Evolutionary conservation across 202 grass and related monocot genomes (phyloP), one percentile per base, ranked within the genome.

Genomic region (Schoenoplectus triqueter): DNA sequence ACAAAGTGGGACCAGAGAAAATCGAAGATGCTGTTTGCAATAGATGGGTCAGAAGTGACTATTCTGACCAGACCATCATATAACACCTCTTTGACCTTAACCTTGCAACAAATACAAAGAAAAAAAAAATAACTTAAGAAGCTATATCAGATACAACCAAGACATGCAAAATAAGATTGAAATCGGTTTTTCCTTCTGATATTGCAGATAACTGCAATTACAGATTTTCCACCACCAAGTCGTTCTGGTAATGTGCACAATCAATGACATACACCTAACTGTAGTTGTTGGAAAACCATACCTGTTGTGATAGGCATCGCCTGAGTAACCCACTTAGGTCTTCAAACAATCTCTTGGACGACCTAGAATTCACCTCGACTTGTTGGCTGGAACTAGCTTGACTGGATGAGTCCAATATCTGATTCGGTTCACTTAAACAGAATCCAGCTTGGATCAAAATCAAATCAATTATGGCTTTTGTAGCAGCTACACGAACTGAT

Each of bases 351-450:
- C 77, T 64, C 67, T 87, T 83, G 57, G 84, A 76, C 85, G 84
- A 74, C 44, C 85, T 85, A 65, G 66, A 39, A 73, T 90, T 86
- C 80, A 85, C 79, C 63, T 93, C 92, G 75, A 85, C 89, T 84
- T 87, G 86, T 66, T 94, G 95, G 86, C 92, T 97, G 64, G 85
- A 97, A 86, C 92, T 97, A 52, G 95, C 81, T 82, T 97, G 92
- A 75, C 92, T 93, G 46, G 92, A 94, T 17, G 90, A 97, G 5
- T 92, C 92, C 77, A 91, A 68, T 74, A 92, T 80, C 81, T 70
- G 68, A 84, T 82, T 89, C 45, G 85, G 52, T 51, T 89, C 84
- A 64, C 82, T 90, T 92, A 78, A 92, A 66, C 66, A 87, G n/a
- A 77, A 85, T 79, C 84, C 86, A 51, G 22, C 86, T 74, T 97